Evolutionary conservation across 2,329 filamentous ascomycete genomes (phyloP).

Genomic region (Fusarium sulawesiense): DNA sequence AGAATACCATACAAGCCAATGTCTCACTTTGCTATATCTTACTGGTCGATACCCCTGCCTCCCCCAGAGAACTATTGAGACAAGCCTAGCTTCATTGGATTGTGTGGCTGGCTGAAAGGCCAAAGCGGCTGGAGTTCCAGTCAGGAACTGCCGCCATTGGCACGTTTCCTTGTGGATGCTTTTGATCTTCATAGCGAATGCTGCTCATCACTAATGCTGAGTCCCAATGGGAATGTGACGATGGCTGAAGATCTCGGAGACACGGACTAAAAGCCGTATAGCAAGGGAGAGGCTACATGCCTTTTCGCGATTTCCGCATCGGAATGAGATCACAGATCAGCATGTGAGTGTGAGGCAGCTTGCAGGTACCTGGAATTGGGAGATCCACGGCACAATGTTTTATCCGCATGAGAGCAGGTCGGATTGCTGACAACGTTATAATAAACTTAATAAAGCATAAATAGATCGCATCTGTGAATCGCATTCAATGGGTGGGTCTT

Average conservation of each 20-base stretch:
- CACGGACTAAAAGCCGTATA: background rate
- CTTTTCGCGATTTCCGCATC: background rate
- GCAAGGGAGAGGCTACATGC: background rate
- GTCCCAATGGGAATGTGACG: background rate
- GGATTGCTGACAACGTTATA: background rate
- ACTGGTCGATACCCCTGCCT: background rate
- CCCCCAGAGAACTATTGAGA: background rate
- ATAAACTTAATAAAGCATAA: background rate
- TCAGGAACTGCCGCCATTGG: background rate
- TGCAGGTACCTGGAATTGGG: background rate
- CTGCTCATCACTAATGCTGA: background rate
- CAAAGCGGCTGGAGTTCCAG: conserved; percentile 13
- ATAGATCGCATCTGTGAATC: background rate
- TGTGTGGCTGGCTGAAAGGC: conserved; percentile 22
- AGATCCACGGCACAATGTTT: no score
- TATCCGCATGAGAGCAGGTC: background rate
- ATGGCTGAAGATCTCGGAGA: background rate
- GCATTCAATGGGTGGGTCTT: background rate
- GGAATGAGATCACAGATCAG: background rate
- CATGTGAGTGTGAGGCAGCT: background rate
- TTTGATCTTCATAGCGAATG: background rate
- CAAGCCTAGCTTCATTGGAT: background rate
- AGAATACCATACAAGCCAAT: background rate
- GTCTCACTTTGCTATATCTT: background rate
- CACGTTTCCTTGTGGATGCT: background rate